phyloP scores from a whole-genome alignment of 352 stramenopile genomes.

The Pilasporangium apinafurcum region DNA sequence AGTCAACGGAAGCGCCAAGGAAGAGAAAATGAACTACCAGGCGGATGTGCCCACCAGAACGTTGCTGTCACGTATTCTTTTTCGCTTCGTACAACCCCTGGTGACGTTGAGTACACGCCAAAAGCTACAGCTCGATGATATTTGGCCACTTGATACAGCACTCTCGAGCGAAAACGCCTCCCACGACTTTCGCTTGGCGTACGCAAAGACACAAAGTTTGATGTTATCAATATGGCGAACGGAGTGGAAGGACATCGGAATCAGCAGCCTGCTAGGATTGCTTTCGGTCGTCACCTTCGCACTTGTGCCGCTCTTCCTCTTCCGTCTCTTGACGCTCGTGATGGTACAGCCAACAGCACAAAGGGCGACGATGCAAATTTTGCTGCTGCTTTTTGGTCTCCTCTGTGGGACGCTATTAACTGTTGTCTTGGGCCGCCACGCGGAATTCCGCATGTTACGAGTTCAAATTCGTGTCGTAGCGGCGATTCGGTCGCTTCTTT shows the following conservation, averaged over 20 bases:
- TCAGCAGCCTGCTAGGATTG: constrained; percentile 7
- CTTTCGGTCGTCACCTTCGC: constrained; percentile 13
- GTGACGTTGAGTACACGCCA: constrained; percentile 13
- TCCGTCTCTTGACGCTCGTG: constrained; percentile 16
- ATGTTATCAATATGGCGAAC: constrained; percentile 15
- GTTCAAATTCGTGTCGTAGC: constrained; percentile 19
- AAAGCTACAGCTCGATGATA: constrained; percentile 14
- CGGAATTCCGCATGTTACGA: constrained; percentile 24
- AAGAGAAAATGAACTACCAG: no score
- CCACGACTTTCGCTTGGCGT: constrained; percentile 19
- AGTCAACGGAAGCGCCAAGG: no score
- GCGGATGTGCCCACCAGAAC: no score
- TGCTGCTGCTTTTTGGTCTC: constrained; percentile 24
- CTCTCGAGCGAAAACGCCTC: constrained; percentile 15
- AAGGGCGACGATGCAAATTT: constrained; percentile 6
- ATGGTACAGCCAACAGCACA: constrained; percentile 9
- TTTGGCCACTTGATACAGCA: constrained; percentile 22
- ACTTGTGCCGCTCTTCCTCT: constrained; percentile 21
- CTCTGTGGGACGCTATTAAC: constrained; percentile 17
- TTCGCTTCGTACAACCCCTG: constrained; percentile 26
- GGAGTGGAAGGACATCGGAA: constrained; percentile 18
- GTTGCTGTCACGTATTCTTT: constrained; percentile 21
- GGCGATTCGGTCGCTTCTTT: constrained; percentile 27
- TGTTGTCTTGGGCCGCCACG: constrained; percentile 23
- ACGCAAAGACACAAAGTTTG: constrained; percentile 9